These are phyloP conservation scores for Nakaseomyces sp. DNA, from an alignment of 1,139 yeast species.

Conservation along the genomic window DNA sequence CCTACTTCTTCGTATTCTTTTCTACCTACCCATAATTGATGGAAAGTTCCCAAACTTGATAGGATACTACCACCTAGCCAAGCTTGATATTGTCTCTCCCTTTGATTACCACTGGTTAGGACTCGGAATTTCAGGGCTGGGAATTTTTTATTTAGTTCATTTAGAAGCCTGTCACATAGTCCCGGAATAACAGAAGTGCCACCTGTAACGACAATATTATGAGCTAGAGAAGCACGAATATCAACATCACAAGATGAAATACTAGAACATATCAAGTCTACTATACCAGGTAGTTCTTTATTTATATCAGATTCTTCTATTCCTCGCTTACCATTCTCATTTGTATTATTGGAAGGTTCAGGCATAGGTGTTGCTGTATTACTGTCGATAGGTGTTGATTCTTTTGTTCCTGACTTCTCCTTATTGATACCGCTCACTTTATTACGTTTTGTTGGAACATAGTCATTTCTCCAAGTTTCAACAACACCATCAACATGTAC, in stretches of 20 bases:
- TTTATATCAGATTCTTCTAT: conserved; percentile 13
- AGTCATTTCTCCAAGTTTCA: conserved; percentile 42
- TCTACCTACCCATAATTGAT: conserved; percentile 92
- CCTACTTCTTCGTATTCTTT: conserved; percentile 91
- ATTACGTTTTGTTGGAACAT: conserved; percentile 60
- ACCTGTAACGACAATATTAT: conserved; percentile 87
- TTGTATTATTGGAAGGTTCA: conserved; percentile 11
- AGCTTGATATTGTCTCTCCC: conserved; percentile 75
- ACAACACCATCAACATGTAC: conserved; percentile 26
- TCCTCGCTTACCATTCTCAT: conserved; percentile 29
- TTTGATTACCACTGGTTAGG: conserved; percentile 77
- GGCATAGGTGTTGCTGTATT: conserved; percentile 3
- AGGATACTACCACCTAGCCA: conserved; percentile 96
- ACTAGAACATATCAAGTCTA: conserved; percentile 62
- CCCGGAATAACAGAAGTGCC: conserved; percentile 85
- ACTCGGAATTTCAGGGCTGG: conserved; percentile 91
- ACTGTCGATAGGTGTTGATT: conserved; percentile 21
- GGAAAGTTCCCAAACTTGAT: conserved; percentile 90
- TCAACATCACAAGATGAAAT: conserved; percentile 76
- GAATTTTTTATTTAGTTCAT: conserved; percentile 61
- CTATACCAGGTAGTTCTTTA: conserved; percentile 42
- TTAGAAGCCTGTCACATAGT: conserved; percentile 67
- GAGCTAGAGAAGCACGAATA: conserved; percentile 80
- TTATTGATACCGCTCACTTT: conserved; percentile 29
- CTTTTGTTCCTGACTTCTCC: conserved; percentile 23